Conservation (phyloP, 148 eudicot species). For the Rhododendron henanense region DNA sequence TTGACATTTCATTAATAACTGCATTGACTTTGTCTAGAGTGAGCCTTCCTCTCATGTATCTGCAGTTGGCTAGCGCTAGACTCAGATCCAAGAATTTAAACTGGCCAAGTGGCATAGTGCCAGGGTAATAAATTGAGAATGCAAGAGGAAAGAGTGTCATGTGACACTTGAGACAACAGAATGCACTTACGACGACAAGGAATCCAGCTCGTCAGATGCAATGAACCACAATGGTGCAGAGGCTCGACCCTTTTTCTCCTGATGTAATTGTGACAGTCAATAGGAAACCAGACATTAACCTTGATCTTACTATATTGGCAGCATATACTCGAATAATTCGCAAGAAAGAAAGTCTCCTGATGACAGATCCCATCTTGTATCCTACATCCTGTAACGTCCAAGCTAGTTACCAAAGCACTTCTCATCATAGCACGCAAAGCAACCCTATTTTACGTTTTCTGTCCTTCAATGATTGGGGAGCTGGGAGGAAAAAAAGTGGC, state of each 20-base stretch:
- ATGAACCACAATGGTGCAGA: conserved; percentile 81
- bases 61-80: conserved; percentile 24
- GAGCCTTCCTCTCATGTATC: conserved; percentile 93
- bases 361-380: not conserved
- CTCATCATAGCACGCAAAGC: not conserved
- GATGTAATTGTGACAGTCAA: conserved; percentile 8
- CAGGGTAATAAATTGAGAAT: not conserved
- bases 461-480: not conserved
- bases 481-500: not conserved
- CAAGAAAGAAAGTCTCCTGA: not conserved
- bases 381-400: not conserved
- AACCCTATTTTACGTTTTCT: not conserved
- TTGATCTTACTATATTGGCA: not conserved
- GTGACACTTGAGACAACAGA: conserved; percentile 7
- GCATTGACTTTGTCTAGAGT: conserved; percentile 90
- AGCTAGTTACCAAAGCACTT: not conserved
- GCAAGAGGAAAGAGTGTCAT: not conserved
- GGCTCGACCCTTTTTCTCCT: conserved; percentile 84
- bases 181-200: conserved; percentile 70
- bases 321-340: conserved; percentile 3
- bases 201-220: conserved; percentile 64
- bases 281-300: not conserved
- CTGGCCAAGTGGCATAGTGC: not conserved
- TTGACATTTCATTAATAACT: conserved; percentile 74
- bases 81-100: conserved; percentile 6